Base-by-base conservation (phyloP, 129 eudicot species). In the Artemisia annua region DNA sequence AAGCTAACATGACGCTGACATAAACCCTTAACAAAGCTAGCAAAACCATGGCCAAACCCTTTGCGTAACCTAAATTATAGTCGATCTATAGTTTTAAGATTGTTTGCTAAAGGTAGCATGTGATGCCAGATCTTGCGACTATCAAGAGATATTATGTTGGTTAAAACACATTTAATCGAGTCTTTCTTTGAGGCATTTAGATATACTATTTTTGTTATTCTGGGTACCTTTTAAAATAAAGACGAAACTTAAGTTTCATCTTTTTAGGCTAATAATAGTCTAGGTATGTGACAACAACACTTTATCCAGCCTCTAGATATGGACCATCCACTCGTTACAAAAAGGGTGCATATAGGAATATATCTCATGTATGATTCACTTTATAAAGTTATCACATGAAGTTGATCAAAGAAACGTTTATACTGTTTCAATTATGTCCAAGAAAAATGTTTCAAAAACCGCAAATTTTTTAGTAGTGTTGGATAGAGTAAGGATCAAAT, bases 301-400 rank as follows among this genome's bases (percentile, higher is more conserved):
- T 77, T 77, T 69, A 68, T 69, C 63, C 75, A 74, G 69, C 75
- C 55, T 59, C 63, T 69, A 56, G 18, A 56, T 15, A 44, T 67
- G 80, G 74, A 68, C 80, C 69, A 76, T 69, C 80, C 68, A 59
- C 69, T 76, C 80, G 62, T 68, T 76, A 44, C 56, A 22, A 75
- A 75, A 75, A 75, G 79, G 53, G 53, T 19, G 72, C 74, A 67
- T 48, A 76, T 49, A 76, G 10, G 10, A 76, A 58, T 68, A 76
- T 73, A 16, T 19, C 62, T 63, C 61, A 73, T 62, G 53, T 46
- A 57, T 58, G 61, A 44, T 56, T 57, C 67, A 66, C 79, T 66
- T 75, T 54, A 53, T 14, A 54, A 74, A 74, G 62, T 39, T 51
- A 53, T 44, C 20, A 13, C 28, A 53, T 39, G 46, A 39, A 32